Evolutionary conservation across 441 rosid species (phyloP).

Genomic region (Brassica hybrid): DNA sequence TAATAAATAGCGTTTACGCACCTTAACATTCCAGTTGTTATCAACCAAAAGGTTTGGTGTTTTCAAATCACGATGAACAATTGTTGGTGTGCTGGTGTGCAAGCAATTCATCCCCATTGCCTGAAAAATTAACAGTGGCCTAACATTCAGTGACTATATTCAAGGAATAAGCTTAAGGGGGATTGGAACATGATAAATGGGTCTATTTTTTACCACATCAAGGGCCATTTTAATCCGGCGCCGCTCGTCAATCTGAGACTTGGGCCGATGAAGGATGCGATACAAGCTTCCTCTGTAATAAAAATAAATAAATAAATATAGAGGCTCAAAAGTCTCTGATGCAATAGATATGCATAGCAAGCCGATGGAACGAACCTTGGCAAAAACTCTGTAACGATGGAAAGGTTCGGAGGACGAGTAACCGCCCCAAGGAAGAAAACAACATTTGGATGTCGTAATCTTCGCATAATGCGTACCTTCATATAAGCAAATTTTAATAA

Average conservation of each 20-base stretch:
- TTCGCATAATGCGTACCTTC: conserved; percentile 96
- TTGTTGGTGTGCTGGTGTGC: conserved; percentile 90
- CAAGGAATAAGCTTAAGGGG: not conserved
- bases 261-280: conserved; percentile 91
- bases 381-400: conserved; percentile 93
- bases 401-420: conserved; percentile 97
- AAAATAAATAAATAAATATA: conserved; percentile 3
- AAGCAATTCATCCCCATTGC: conserved; percentile 98
- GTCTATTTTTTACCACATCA: conserved; percentile 69
- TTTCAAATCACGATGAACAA: conserved; percentile 97
- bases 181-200: conserved; percentile 17
- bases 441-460: conserved; percentile 98
- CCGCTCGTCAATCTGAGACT: conserved; percentile 86
- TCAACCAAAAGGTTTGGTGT: conserved; percentile 98
- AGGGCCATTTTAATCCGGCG: conserved; percentile 97
- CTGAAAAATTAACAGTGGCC: conserved; percentile 50
- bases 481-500: not conserved
- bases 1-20: conserved; percentile 24
- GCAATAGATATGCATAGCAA: conserved; percentile 13
- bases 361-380: conserved; percentile 68
- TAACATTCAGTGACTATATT: conserved; percentile 13
- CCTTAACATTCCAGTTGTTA: conserved; percentile 99
- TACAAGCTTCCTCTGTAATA: conserved; percentile 89
- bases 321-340: conserved; percentile 27
- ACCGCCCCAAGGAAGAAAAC: conserved; percentile 98